phyloP scores from a whole-genome alignment of 495 filamentous ascomycete genomes.

The Rusavskia elegans region DNA sequence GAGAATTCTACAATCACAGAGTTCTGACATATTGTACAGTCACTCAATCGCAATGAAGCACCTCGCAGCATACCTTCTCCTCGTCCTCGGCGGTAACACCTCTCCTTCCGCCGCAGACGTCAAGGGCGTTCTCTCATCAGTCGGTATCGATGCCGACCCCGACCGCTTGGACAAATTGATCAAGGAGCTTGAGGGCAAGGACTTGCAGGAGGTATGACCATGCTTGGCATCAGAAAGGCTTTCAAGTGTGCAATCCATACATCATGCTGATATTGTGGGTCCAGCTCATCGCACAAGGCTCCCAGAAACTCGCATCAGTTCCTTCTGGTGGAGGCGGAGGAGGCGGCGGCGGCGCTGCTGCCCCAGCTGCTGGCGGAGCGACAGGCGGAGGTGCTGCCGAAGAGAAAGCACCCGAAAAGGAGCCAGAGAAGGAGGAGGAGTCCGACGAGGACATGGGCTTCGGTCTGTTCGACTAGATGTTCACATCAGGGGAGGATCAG shows the following conservation, averaged over 20 bases:
- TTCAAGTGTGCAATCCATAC: not conserved
- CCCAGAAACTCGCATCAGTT: conserved; percentile 91
- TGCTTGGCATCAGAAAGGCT: too few relatives aligned
- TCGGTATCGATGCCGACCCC: conserved; percentile 86
- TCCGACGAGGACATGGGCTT: conserved; percentile 99
- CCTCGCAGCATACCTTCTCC: conserved; percentile 96
- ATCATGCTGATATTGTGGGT: not conserved
- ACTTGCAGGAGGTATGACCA: conserved; percentile 70
- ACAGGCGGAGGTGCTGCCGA: conserved; percentile 52
- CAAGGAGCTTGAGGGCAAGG: conserved; percentile 90
- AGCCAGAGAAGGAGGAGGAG: conserved; percentile 65
- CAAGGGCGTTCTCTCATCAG: conserved; percentile 80
- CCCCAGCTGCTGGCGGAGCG: conserved; percentile 46
- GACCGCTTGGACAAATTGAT: conserved; percentile 77
- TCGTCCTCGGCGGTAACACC: conserved; percentile 83
- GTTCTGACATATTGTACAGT: not conserved
- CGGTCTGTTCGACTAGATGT: conserved; percentile 91
- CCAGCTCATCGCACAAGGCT: conserved; percentile 87
- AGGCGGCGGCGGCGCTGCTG: conserved; percentile 46
- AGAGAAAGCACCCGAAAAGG: conserved; percentile 61
- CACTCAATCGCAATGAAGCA: conserved; percentile 84
- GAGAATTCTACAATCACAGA: not conserved
- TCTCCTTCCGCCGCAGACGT: conserved; percentile 75
- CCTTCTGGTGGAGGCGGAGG: conserved; percentile 75
- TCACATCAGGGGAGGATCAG: not conserved